Base-by-base conservation (phyloP, 352 stramenopile genomes). In the Phytopythium kandeliae region DNA sequence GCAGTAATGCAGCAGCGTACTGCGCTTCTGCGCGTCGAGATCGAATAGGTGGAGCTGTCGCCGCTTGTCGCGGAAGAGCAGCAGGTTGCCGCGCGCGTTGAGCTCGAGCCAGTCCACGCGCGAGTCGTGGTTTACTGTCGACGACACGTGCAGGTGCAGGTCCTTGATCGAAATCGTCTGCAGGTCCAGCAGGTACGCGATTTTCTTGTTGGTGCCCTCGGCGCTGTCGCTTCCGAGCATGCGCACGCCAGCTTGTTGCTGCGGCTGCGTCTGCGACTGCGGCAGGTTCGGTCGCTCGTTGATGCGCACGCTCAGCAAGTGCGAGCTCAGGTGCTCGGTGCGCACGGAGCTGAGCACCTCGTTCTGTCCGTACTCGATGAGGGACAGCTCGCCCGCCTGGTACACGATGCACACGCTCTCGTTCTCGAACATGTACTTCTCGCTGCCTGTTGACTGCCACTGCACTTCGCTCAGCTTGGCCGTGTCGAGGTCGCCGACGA, bases 341-440 rank as follows among this genome's bases (percentile, higher is more conserved):
- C 90, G 73, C 50, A 97, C 86, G 1, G 76, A 94, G 11, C 84
- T 89, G 4, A 97, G 63, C 8, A 98, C 68, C 33, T 98, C 92
- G 54, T 97, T 97, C 30, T 92, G 68, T 2, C 93, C 94, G 46
- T 98, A 98, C 64, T 98, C 94, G 49, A 98, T 90, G 0, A 98
- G 67, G 37, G 80, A 88, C 9, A 98, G 67, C 57, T 98, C 93
- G 17, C 94, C 93, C 0, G 88, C 87, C 46, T 94, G 74, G 62
- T 95, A 97, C 11, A 98, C 72, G 34, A 98, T 87, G 54, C 86
- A 97, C 15, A 85, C 86, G 28, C 65, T 87, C 34, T 90, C 85
- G 60, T 96, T 97, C 48, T 98, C 94, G 47, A 98, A 95, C 68
- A 98, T 92, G 67, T 96, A 98, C 63, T 97, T 98, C 57, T 98